Evolutionary conservation across 805 yeast genomes (phyloP).

Genomic region (Candida broadrunensis): DNA sequence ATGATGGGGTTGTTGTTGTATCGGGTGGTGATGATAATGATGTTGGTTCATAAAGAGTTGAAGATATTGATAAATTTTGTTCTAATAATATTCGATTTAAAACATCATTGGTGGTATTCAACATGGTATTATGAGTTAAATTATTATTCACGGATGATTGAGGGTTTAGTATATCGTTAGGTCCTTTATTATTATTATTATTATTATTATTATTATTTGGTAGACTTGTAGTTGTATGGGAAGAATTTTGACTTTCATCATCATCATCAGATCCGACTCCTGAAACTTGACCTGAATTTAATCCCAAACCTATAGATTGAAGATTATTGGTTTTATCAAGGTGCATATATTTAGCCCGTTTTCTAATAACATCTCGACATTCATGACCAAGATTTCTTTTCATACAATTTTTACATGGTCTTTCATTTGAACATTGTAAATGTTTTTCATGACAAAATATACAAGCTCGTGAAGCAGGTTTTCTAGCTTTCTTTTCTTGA

Average conservation of each 20-base stretch:
- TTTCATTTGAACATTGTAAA: conserved; percentile 62
- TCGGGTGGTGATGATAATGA: too few species aligned
- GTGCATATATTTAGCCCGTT: conserved; percentile 38
- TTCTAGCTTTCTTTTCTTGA: conserved; percentile 51
- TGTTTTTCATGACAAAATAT: conserved; percentile 71
- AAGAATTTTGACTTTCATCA: too few species aligned
- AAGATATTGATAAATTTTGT: background rate
- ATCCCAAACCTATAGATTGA: too few species aligned
- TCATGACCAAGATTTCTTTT: conserved; percentile 55
- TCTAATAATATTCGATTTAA: conserved; percentile 16
- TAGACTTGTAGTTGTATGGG: too few species aligned
- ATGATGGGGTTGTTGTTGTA: background rate
- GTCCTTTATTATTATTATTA: too few species aligned
- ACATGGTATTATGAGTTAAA: conserved; percentile 13
- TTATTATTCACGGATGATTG: too few species aligned
- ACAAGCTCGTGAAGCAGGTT: conserved; percentile 69
- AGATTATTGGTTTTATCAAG: background rate
- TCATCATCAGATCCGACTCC: too few species aligned
- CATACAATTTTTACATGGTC: conserved; percentile 72
- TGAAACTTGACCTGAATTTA: too few species aligned
- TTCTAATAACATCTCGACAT: conserved; percentile 60
- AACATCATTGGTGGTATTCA: conserved; percentile 27
- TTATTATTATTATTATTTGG: too few species aligned
- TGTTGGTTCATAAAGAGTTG: too few species aligned
- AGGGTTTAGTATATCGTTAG: too few species aligned